Evolutionary conservation across 352 stramenopile species (phyloP).

Genomic region (Saprolegnia parasitica): DNA sequence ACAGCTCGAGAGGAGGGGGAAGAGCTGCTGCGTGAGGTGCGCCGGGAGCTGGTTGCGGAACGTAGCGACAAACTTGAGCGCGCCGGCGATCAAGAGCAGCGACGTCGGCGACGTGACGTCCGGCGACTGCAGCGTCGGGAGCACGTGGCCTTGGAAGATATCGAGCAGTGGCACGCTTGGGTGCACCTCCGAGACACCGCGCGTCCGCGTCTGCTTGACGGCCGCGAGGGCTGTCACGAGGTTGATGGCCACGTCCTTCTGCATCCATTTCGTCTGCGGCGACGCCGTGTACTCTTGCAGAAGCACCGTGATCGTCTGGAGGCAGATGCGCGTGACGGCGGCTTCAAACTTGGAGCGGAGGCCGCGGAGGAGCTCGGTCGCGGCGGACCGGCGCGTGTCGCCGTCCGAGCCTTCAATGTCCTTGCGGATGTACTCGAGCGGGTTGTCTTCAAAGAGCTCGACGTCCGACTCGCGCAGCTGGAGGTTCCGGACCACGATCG

Average conservation of each 20-base stretch:
- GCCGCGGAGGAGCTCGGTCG: conserved; percentile 91
- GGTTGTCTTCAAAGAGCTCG: conserved; percentile 98
- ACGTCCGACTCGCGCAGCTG: conserved; percentile 94
- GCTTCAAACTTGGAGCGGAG: conserved; percentile 94
- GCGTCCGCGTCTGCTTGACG: conserved; percentile 87
- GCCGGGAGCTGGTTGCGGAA: conserved; percentile 96
- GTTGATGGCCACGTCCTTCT: conserved; percentile 95
- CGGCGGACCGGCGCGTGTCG: conserved; percentile 93
- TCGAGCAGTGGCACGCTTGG: conserved; percentile 93
- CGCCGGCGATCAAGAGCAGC: conserved; percentile 94
- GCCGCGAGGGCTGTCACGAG: conserved; percentile 95
- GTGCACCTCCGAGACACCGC: conserved; percentile 95
- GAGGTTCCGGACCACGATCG: conserved; percentile 98
- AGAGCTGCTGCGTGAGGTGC: conserved; percentile 89
- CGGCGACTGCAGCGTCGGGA: conserved; percentile 86
- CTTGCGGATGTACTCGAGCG: conserved; percentile 95
- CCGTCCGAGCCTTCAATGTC: conserved; percentile 98
- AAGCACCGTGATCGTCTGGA: conserved; percentile 87
- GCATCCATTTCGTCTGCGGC: conserved; percentile 84
- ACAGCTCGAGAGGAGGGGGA: conserved; percentile 89
- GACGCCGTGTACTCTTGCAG: conserved; percentile 88
- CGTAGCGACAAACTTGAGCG: conserved; percentile 98
- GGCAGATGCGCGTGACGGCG: conserved; percentile 92
- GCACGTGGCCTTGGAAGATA: conserved; percentile 92
- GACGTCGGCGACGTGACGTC: conserved; percentile 72